Conservation (phyloP, 495 filamentous ascomycete species). For the Neurospora africana region DNA sequence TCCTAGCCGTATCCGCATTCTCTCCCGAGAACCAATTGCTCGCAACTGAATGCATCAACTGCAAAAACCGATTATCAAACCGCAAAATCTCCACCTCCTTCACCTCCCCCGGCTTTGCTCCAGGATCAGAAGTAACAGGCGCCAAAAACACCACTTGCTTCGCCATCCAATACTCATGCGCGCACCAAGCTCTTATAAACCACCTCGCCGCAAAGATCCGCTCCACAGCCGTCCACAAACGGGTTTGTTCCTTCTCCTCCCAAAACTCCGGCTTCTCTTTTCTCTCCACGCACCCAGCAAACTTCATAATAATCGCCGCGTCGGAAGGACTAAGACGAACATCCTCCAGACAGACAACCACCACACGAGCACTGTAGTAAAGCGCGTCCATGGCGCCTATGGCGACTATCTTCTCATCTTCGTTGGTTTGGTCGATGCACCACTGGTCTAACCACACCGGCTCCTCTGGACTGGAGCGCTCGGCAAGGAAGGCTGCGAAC, state of each 20-base stretch:
- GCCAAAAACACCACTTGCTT: not conserved
- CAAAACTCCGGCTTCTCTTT: not conserved
- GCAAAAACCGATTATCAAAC: not conserved
- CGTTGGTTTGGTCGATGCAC: slow-evolving; percentile 24
- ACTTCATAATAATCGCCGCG: not conserved
- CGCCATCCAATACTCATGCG: not conserved
- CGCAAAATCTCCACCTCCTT: not conserved
- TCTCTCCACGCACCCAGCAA: not conserved
- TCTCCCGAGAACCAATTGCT: not conserved
- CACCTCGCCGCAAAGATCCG: not conserved
- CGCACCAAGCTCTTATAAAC: not conserved
- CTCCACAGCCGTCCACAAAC: not conserved
- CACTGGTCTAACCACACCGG: slow-evolving; percentile 23
- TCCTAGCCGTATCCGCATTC: not conserved
- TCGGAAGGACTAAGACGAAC: not conserved
- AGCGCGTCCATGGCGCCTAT: slow-evolving; percentile 10
- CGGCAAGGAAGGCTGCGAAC: slow-evolving; percentile 13
- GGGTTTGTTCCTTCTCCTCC: not conserved
- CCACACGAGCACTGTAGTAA: not conserved
- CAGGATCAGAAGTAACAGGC: not conserved
- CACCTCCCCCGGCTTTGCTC: not conserved
- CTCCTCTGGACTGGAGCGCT: not conserved
- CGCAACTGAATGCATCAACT: not conserved
- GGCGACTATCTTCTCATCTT: slow-evolving; percentile 13
- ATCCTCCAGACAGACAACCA: not conserved